These are phyloP conservation scores for Plectosphaerella sp. DNA, from an alignment of 2,329 filamentous ascomycete genomes.

Conservation along the genomic window DNA sequence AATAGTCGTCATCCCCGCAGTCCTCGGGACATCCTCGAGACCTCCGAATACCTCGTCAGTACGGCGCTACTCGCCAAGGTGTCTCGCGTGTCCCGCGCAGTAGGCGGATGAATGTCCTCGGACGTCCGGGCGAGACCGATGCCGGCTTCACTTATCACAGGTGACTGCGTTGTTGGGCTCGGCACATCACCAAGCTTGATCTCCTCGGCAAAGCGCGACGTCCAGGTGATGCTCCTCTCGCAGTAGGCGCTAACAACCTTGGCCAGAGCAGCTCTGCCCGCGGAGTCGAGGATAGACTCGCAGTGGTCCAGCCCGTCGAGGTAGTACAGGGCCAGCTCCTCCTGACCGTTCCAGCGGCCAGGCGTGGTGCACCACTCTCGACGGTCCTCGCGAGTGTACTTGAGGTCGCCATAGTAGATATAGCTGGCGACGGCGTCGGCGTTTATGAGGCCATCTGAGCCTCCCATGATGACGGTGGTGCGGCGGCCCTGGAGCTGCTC, in stretches of 20 bases:
- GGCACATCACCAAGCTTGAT: neutral
- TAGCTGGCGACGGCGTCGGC: constrained; percentile 18
- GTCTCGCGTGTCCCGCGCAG: constrained; percentile 1
- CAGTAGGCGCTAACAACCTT: constrained; percentile 7
- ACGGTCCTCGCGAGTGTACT: constrained; percentile 9
- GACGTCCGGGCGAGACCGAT: neutral
- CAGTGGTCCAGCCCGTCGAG: constrained; percentile 18
- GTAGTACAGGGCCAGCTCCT: constrained; percentile 19
- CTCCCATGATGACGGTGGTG: constrained; percentile 16
- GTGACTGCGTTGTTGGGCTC: neutral
- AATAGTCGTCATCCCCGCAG: constrained; percentile 3
- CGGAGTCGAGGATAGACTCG: constrained; percentile 11
- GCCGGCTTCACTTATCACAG: neutral
- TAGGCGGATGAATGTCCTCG: neutral
- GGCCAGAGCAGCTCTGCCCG: constrained; percentile 7
- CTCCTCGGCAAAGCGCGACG: neutral
- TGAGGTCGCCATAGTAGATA: constrained; percentile 15
- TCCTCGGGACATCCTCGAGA: neutral
- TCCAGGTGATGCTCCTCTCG: neutral
- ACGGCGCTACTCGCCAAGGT: too few species aligned
- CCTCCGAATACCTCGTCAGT: constrained; percentile 2
- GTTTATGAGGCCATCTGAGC: constrained; percentile 16
- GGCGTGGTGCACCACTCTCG: constrained; percentile 11
- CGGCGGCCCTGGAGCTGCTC: constrained; percentile 47
- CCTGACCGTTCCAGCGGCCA: constrained; percentile 14